A percentile compares a stretch with the other conserved stretches of the same genome.
These are phyloP conservation scores for Mycena chlorophos DNA, from an alignment of 768 basidiomycete species.

Conservation along the genomic window DNA sequence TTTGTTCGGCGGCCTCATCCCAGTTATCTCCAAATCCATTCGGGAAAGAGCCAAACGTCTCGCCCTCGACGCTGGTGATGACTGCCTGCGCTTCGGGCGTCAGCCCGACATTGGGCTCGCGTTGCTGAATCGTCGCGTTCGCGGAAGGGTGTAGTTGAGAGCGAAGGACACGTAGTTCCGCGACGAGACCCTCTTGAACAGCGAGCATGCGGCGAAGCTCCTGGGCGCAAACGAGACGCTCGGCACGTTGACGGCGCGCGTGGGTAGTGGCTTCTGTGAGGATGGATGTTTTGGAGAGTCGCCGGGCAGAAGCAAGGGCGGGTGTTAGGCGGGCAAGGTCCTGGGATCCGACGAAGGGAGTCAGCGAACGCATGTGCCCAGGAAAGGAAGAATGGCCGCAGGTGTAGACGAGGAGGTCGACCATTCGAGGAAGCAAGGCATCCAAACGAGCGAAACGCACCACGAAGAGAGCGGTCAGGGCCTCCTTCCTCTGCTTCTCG, in stretches of 20 bases:
- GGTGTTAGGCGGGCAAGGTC: conserved; percentile 4
- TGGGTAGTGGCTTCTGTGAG: conserved; percentile 4
- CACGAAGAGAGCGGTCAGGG: conserved; percentile 5
- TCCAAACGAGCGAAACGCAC: background rate
- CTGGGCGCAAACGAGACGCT: conserved; percentile 5
- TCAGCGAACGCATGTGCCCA: too few relatives aligned
- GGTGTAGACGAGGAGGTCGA: too few relatives aligned
- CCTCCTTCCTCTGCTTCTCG: conserved; percentile 5
- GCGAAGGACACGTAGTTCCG: background rate
- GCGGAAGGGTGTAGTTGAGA: background rate
- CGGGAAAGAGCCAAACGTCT: conserved; percentile 1
- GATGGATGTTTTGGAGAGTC: conserved; percentile 4
- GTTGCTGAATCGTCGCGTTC: background rate
- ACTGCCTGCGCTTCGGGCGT: background rate
- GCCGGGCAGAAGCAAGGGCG: background rate
- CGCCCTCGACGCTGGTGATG: background rate
- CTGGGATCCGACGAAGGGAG: background rate
- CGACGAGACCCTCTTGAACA: background rate
- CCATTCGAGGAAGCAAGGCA: background rate
- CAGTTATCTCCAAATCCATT: background rate
- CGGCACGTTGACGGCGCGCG: conserved; percentile 1
- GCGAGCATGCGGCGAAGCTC: conserved; percentile 1
- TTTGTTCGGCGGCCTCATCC: background rate
- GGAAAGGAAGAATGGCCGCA: too few relatives aligned
- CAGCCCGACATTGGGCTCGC: background rate